Percentiles rank a stretch among this genome's conserved stretches.
These are phyloP conservation scores for Rhodotorula sp. DNA, from an alignment of 1,284 basidiomycete species.

Conservation along the genomic window DNA sequence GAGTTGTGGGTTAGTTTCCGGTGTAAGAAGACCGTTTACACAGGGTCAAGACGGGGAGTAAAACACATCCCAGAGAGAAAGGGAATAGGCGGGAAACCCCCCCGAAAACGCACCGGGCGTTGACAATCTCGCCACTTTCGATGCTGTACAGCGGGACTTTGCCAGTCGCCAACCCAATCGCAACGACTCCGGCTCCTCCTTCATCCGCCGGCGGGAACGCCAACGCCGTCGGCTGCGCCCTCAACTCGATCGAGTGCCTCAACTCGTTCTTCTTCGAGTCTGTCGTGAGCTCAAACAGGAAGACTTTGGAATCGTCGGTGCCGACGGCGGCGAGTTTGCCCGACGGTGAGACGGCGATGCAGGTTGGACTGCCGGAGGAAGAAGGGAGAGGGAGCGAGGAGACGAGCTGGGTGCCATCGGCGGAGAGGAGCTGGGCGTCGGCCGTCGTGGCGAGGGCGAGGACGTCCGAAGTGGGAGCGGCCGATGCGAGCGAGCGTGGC, in stretches of 20 bases:
- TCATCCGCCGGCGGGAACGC: conserved; percentile 79
- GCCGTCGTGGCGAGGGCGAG: conserved; percentile 65
- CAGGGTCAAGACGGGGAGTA: too few relatives aligned
- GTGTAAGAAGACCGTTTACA: too few relatives aligned
- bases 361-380: conserved; percentile 57
- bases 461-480: conserved; percentile 54
- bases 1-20: background rate
- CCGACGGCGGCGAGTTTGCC: conserved; percentile 26
- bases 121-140: conserved; percentile 11
- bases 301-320: conserved; percentile 68
- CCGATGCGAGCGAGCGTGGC: conserved; percentile 67
- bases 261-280: conserved; percentile 54
- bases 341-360: conserved; percentile 19
- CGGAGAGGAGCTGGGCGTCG: conserved; percentile 51
- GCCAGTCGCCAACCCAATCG: conserved; percentile 37
- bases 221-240: conserved; percentile 69
- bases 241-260: conserved; percentile 54
- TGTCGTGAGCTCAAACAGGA: conserved; percentile 55
- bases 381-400: conserved; percentile 19
- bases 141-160: conserved; percentile 31
- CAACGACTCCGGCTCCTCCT: conserved; percentile 8
- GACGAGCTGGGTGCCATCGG: conserved; percentile 46
- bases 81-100: background rate
- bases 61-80: too few relatives aligned
- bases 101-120: background rate